These are phyloP conservation scores for Cytidiella melzeri DNA, from an alignment of 768 basidiomycete species.

Conservation along the genomic window DNA sequence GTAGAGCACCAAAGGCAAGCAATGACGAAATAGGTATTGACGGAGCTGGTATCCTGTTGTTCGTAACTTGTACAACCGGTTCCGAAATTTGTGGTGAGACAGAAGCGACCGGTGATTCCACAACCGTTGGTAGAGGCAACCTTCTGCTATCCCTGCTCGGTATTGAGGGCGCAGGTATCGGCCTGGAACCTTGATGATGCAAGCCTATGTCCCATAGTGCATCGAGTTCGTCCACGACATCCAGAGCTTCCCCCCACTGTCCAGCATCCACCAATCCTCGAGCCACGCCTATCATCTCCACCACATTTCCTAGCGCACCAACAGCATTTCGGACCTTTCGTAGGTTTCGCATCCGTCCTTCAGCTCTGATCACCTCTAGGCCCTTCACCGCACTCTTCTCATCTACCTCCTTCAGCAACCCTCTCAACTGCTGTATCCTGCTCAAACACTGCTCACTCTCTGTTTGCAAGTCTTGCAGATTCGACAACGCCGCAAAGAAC, in stretches of 20 bases:
- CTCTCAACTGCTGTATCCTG: slow-evolving; percentile 68
- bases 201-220: slow-evolving; percentile 40
- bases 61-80: neutral
- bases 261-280: slow-evolving; percentile 72
- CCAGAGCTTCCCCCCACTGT: slow-evolving; percentile 81
- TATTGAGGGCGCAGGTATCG: slow-evolving; percentile 1
- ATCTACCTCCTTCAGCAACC: slow-evolving; percentile 70
- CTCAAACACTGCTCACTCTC: slow-evolving; percentile 81
- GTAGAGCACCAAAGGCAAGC: slow-evolving; percentile 68
- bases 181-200: neutral
- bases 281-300: slow-evolving; percentile 75
- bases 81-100: slow-evolving; percentile 13
- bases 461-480: slow-evolving; percentile 86
- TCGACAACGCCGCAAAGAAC: slow-evolving; percentile 94
- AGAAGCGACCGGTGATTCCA: slow-evolving; percentile 19
- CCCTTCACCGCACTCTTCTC: slow-evolving; percentile 74
- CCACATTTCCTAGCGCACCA: slow-evolving; percentile 58
- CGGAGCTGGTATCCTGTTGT: slow-evolving; percentile 15
- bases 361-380: slow-evolving; percentile 62
- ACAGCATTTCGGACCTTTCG: slow-evolving; percentile 54
- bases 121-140: slow-evolving; percentile 19
- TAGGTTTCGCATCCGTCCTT: slow-evolving; percentile 58
- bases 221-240: slow-evolving; percentile 64
- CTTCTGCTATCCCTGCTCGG: slow-evolving; percentile 10
- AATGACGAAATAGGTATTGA: slow-evolving; percentile 61